Conservation (phyloP, 192 early-diverging fungal species). For the Neocallimastix lanati region DNA sequence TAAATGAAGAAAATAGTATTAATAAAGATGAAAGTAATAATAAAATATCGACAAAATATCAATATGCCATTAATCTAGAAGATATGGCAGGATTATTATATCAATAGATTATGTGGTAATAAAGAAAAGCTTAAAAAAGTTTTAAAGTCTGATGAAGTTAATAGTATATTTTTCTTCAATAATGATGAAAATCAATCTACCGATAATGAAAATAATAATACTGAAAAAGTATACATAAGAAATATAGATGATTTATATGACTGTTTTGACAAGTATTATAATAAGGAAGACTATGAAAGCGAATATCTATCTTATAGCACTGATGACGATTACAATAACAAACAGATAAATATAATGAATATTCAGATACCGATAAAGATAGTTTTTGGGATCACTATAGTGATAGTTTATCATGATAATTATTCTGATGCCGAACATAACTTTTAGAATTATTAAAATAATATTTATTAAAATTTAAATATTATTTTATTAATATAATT, state of each 20-base stretch:
- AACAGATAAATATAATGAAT: neutral
- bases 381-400: neutral
- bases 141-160: neutral
- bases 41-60: neutral
- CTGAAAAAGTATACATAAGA: neutral
- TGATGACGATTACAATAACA: neutral
- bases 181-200: neutral
- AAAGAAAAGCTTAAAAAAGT: neutral
- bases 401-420: too few species aligned
- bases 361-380: neutral
- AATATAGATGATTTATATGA: neutral
- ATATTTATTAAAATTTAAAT: too few species aligned
- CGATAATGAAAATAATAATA: too few species aligned
- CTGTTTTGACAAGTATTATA: neutral
- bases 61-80: neutral
- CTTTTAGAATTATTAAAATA: too few species aligned
- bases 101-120: neutral
- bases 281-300: neutral
- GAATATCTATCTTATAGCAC: neutral
- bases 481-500: too few species aligned
- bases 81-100: neutral
- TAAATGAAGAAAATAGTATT: neutral
- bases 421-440: too few species aligned
- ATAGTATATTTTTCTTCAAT: neutral
- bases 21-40: neutral